Conservation (phyloP, 2,329 filamentous ascomycete species). For the Balansia obtecta region DNA sequence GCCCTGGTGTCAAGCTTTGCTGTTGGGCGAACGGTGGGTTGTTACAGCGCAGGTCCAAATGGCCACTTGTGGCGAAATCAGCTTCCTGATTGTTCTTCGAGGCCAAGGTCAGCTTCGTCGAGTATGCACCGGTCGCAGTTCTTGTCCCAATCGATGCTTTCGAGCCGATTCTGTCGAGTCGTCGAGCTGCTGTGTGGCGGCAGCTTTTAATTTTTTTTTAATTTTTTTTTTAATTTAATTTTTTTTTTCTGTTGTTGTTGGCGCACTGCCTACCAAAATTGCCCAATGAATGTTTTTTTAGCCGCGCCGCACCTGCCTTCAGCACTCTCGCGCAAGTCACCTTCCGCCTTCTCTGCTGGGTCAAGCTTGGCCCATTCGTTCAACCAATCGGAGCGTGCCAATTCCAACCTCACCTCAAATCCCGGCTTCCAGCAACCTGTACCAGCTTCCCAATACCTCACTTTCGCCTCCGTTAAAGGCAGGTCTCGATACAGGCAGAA, state of each 20-base stretch:
- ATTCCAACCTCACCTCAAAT: conserved; percentile 28
- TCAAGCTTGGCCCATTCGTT: conserved; percentile 17
- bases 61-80: no score
- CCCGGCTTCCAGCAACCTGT: conserved; percentile 1
- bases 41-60: not conserved
- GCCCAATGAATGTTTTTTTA: not conserved
- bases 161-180: not conserved
- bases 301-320: not conserved
- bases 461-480: conserved; percentile 15
- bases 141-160: no score
- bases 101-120: no score
- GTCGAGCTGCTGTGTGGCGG: not conserved
- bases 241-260: no score
- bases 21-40: not conserved
- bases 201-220: no score
- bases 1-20: conserved; percentile 7
- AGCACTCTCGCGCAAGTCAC: conserved; percentile 15
- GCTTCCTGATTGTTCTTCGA: no score
- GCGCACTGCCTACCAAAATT: conserved; percentile 4
- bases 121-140: not conserved
- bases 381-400: conserved; percentile 25
- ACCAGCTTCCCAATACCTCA: conserved; percentile 15
- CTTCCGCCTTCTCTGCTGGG: conserved; percentile 6
- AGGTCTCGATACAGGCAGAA: conserved; percentile 20
- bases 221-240: no score